phyloP scores from a whole-genome alignment of 805 yeast species.

The Candida sakaeoensis region DNA sequence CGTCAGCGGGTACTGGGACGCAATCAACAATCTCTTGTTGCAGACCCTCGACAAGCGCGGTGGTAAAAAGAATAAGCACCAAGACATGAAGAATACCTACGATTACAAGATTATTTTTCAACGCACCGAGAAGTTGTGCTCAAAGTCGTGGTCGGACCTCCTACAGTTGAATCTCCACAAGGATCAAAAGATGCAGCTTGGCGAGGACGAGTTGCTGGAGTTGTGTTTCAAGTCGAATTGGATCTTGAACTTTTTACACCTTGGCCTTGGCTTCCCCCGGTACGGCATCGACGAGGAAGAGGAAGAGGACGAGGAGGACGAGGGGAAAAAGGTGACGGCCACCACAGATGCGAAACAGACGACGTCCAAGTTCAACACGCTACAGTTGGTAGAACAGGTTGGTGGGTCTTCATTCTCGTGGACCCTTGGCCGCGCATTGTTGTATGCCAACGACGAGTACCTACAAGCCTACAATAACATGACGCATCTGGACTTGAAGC shows the following conservation, averaged over 20 bases:
- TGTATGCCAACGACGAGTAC: constrained; percentile 58
- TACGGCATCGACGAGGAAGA: constrained; percentile 38
- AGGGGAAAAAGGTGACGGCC: no score
- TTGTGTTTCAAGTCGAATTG: constrained; percentile 62
- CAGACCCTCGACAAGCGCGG: constrained; percentile 5
- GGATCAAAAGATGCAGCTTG: constrained; percentile 23
- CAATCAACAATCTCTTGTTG: constrained; percentile 45
- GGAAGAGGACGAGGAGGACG: no score
- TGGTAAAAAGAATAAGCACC: constrained; percentile 14
- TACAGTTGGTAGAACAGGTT: constrained; percentile 42
- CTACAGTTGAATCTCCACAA: constrained; percentile 29
- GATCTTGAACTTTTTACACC: constrained; percentile 53
- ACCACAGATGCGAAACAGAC: not conserved
- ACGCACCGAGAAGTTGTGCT: constrained; percentile 47
- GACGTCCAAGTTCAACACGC: constrained; percentile 25
- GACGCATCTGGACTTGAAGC: constrained; percentile 4
- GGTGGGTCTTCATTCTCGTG: constrained; percentile 47
- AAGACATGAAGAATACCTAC: constrained; percentile 24
- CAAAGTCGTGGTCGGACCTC: constrained; percentile 35
- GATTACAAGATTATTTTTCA: constrained; percentile 41
- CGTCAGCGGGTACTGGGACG: constrained; percentile 67
- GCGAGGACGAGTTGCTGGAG: constrained; percentile 45
- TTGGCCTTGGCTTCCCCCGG: constrained; percentile 58
- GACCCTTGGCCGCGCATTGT: constrained; percentile 59
- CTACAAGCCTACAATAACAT: constrained; percentile 37